Evolutionary conservation across 768 basidiomycete species (phyloP), one percentile per base, ranked within the genome.

Genomic region (Amylocystis lapponica): DNA sequence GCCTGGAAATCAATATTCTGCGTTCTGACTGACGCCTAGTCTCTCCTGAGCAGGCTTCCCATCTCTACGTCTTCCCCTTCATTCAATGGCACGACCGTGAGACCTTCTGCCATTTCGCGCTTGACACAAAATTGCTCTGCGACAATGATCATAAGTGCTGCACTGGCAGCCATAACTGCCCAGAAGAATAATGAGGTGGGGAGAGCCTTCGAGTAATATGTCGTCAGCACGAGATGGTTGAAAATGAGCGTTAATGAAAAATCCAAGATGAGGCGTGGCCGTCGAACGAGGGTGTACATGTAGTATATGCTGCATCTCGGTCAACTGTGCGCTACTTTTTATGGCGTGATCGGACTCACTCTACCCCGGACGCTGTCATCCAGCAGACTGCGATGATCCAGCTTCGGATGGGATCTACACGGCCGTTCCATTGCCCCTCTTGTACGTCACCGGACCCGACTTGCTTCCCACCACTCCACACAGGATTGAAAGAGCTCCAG

Each of bases 111-210:
- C 90, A 96, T 90, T 66, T 96, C 92, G 32, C 92, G 70, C 54
- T 76, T 81, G 21, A 95, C 86, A 59, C 95, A 94, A 21, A 96
- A 70, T 55, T 97, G 92, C 59, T 99, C 96, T 1, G 91, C 87
- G 11, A 83, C 62, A 41, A 92, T 71, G 49, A 97, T 77, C 47
- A 82, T 86, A 29, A 83, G 53, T n/a, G 78, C 67, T 6, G 89
- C 74, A 33, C 88, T 83, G 30, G 68, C 66, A n/a, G 76, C 63
- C 59, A 94, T 70, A 38, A 94, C 72, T 36, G 81, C 56, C 93
- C 94, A 99, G 70, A 88, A 97, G 72, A 95, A 98, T 27, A 89
- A 60, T 1, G 91, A 94, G 0, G 88, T 88, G 6, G 96, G 96
- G 57, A 86, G 63, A 12, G 79, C 73, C 11, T 80, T 78, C 3